Percentiles rank a stretch among this genome's conserved stretches.
phyloP scores from a whole-genome alignment of 441 rosid species.

The Melastoma candidum region DNA sequence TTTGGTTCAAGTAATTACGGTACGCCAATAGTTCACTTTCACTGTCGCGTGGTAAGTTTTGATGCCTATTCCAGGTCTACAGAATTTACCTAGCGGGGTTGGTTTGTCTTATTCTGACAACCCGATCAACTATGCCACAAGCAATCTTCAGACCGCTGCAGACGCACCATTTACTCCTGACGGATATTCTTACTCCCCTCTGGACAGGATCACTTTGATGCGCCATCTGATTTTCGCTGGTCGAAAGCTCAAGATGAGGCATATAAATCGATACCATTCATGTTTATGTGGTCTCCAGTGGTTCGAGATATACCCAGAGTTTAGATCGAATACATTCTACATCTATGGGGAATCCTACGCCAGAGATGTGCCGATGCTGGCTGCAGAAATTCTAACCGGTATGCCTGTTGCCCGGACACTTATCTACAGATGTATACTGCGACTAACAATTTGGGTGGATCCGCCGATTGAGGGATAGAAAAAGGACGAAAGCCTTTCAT shows the following conservation, averaged over 20 bases:
- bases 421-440: neutral
- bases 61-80: neutral
- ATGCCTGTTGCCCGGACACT: neutral
- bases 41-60: neutral
- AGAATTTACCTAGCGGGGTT: neutral
- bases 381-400: conserved; percentile 11
- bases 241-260: neutral
- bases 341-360: conserved; percentile 15
- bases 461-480: conserved; percentile 3
- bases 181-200: neutral
- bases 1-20: neutral
- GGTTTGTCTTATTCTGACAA: conserved; percentile 2
- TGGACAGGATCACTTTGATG: neutral
- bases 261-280: neutral
- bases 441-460: too few relatives aligned
- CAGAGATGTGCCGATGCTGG: conserved; percentile 18
- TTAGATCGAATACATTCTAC: conserved; percentile 15
- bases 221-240: too few relatives aligned
- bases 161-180: conserved; percentile 13
- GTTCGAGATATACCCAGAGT: conserved; percentile 18
- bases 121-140: conserved; percentile 7
- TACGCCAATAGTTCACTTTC: neutral
- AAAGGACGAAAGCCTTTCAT: conserved; percentile 8
- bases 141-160: conserved; percentile 14
- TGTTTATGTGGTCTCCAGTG: conserved; percentile 7